phyloP scores from a whole-genome alignment of 2,329 filamentous ascomycete genomes.

The Ophiosphaerella korrae region DNA sequence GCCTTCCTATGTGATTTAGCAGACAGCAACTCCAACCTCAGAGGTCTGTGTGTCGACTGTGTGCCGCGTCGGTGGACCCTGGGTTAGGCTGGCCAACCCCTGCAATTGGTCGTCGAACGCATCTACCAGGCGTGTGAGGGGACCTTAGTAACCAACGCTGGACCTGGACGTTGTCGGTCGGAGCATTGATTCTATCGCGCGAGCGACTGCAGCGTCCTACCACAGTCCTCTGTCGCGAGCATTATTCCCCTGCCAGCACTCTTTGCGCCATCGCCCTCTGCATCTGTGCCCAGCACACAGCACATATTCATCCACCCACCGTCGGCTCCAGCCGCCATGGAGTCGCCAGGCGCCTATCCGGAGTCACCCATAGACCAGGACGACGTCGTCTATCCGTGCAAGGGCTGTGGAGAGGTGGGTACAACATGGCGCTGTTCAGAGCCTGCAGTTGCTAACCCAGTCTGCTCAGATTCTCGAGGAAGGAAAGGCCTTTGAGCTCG shows the following conservation, averaged over 20 bases:
- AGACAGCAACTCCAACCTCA: no score
- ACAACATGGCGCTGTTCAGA: slow-evolving; percentile 2
- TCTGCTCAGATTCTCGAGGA: slow-evolving; percentile 84
- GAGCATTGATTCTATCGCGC: no score
- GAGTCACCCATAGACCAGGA: slow-evolving; percentile 55
- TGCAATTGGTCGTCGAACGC: no score
- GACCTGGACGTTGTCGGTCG: no score
- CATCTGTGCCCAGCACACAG: neutral
- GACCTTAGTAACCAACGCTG: no score
- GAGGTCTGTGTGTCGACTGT: no score
- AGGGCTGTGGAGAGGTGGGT: slow-evolving; percentile 61
- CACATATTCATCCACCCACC: slow-evolving; percentile 3
- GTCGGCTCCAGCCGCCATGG: slow-evolving; percentile 48
- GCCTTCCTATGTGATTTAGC: no score
- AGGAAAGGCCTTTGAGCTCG: slow-evolving; percentile 96
- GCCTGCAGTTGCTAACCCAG: slow-evolving; percentile 21
- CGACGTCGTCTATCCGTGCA: slow-evolving; percentile 65
- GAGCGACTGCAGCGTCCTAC: no score
- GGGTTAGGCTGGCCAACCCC: no score
- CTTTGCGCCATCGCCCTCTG: slow-evolving; percentile 1
- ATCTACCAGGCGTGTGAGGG: no score
- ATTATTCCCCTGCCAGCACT: neutral
- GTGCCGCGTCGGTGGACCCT: no score
- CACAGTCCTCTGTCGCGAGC: slow-evolving; percentile 1
- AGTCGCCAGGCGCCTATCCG: slow-evolving; percentile 60